A percentile compares a stretch with the other conserved stretches of the same genome.
Evolutionary conservation across 176 grass and related monocot genomes (phyloP).

Genomic region (Aegilops speltoides): DNA sequence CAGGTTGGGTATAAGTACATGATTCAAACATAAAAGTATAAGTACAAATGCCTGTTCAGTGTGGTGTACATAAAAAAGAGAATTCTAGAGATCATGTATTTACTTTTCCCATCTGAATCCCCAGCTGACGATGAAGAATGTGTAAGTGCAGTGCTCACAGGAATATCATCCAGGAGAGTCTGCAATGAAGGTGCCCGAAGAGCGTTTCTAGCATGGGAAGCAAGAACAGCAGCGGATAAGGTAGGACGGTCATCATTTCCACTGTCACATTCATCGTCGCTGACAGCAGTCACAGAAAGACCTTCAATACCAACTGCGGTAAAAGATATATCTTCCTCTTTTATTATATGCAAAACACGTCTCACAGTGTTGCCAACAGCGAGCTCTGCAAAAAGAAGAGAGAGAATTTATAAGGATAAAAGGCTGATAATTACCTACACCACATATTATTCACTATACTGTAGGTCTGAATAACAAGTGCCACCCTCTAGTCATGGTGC

Average conservation of each 20-base stretch:
- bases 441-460: background rate
- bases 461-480: background rate
- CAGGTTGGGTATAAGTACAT: background rate
- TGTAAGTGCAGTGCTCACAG: slow-evolving; percentile 47
- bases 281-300: slow-evolving; percentile 59
- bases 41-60: background rate
- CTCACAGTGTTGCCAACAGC: slow-evolving; percentile 97
- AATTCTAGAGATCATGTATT: slow-evolving; percentile 53
- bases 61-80: background rate
- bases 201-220: slow-evolving; percentile 89
- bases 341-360: slow-evolving; percentile 92
- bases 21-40: background rate
- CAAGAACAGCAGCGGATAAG: slow-evolving; percentile 82
- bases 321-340: slow-evolving; percentile 88
- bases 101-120: slow-evolving; percentile 93
- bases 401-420: background rate
- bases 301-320: slow-evolving; percentile 70
- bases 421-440: background rate
- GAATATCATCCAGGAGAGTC: slow-evolving; percentile 91
- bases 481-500: background rate
- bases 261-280: slow-evolving; percentile 70
- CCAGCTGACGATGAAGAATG: slow-evolving; percentile 58
- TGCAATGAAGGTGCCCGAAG: slow-evolving; percentile 91
- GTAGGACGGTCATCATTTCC: slow-evolving; percentile 59
- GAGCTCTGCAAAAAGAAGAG: slow-evolving; percentile 55